phyloP scores from a whole-genome alignment of 345 rosid genomes.

The Salix purpurea region DNA sequence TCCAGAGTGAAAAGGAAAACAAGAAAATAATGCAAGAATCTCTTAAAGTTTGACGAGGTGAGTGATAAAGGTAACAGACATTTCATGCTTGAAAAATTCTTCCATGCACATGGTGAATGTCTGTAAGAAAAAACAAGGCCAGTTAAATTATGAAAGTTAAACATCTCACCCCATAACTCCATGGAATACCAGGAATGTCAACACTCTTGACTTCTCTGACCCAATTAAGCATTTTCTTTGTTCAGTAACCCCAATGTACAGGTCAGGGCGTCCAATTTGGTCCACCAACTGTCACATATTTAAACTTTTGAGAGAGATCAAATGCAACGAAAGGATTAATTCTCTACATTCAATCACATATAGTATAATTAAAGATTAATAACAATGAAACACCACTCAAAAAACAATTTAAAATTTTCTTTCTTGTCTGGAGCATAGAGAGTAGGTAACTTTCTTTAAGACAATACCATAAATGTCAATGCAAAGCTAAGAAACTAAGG shows the following conservation, averaged over 20 bases:
- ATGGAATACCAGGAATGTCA: slow-evolving; percentile 57
- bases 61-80: not conserved
- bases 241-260: slow-evolving; percentile 59
- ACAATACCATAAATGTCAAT: not conserved
- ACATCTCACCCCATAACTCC: slow-evolving; percentile 48
- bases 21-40: not conserved
- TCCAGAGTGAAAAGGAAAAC: not conserved
- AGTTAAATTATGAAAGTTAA: slow-evolving; percentile 8
- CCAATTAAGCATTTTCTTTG: slow-evolving; percentile 53
- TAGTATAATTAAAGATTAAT: not conserved
- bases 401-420: not conserved
- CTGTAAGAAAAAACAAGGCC: not conserved
- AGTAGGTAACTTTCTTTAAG: not conserved
- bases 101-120: not conserved
- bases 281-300: slow-evolving; percentile 44
- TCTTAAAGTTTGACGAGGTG: not conserved
- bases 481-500: not conserved
- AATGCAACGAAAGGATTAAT: not conserved
- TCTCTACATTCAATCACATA: not conserved
- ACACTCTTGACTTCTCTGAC: slow-evolving; percentile 41
- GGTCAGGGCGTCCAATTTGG: slow-evolving; percentile 27
- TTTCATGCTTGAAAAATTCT: not conserved
- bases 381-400: not conserved
- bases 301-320: slow-evolving; percentile 7
- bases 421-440: no score